Evolutionary conservation across 768 basidiomycete genomes (phyloP), one percentile per base, ranked within the genome.

Genomic region (Tricholoma flavovirens): DNA sequence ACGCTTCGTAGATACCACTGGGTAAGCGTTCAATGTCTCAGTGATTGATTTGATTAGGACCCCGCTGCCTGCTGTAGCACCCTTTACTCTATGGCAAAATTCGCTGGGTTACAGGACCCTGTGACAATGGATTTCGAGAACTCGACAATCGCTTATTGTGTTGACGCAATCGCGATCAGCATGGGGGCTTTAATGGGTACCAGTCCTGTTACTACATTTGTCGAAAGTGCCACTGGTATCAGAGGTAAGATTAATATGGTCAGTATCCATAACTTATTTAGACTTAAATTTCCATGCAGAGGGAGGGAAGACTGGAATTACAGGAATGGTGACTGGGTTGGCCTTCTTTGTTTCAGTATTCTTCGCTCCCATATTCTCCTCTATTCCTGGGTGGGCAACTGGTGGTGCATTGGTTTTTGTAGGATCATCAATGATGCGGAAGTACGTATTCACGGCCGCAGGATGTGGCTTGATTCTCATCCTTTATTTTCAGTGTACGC

Each of bases 21-120:
- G 77, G 74, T 76, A 67, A 60, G 58, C 45, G 21, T 42, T 11
- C 14, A 29, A 17, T 30, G 7, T 49, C 8, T 30, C 9, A 15
- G 7, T 6, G 3, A 17, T 49, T 9, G 15, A 17, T 29, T 8
- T 8, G 2, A 24, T 45, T 11, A 45, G 10, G 22, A 22, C 14
- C 5, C 11, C n/a, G 26, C 8, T 29, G 17, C 69, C 72, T 76
- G 54, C 77, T 73, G 74, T 53, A 86, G 91, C 66, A 93, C 91
- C 8, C 74, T 94, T 5, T 92, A 93, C 67, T 87, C 91, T 35
- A 93, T 94, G 91, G 88, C 90, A 54, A 91, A 88, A 68, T 93
- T 93, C 59, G 90, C 91, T 5, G 89, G 88, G 15, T 78, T 94
- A 2, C 88, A 88, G 51, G 86, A 93, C 66, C 86, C 86, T 1